Evolutionary conservation across 2,329 filamentous ascomycete genomes (phyloP).

Genomic region (Dactylellina haptotyla): DNA sequence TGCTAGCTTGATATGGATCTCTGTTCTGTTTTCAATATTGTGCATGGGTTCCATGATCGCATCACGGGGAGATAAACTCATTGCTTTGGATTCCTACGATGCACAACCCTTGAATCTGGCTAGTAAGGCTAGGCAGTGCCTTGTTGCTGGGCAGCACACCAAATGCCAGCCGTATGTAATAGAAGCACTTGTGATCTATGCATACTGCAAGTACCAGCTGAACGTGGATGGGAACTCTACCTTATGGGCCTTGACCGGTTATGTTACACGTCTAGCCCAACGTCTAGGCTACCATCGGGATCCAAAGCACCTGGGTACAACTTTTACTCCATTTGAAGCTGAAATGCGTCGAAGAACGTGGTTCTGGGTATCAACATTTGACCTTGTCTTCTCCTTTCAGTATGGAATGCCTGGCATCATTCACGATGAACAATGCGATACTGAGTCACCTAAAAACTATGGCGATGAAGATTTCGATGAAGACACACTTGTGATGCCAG

Average conservation of each 20-base stretch:
- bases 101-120: conserved; percentile 60
- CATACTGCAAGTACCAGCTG: conserved; percentile 63
- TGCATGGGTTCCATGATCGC: conserved; percentile 56
- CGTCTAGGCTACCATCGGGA: conserved; percentile 68
- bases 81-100: conserved; percentile 54
- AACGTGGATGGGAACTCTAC: conserved; percentile 63
- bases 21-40: conserved; percentile 66
- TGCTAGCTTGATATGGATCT: conserved; percentile 66
- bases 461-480: conserved; percentile 68
- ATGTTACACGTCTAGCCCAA: conserved; percentile 66
- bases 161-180: conserved; percentile 64
- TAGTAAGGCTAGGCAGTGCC: conserved; percentile 64
- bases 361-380: conserved; percentile 65
- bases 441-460: conserved; percentile 64
- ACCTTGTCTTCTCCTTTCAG: conserved; percentile 66
- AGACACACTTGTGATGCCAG: conserved; percentile 62
- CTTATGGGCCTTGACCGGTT: conserved; percentile 65
- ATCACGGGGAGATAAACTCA: conserved; percentile 50
- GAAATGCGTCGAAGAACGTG: conserved; percentile 67
- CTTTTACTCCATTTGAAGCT: conserved; percentile 65
- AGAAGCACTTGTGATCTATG: conserved; percentile 66
- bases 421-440: conserved; percentile 65
- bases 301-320: conserved; percentile 24
- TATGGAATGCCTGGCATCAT: conserved; percentile 67
- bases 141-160: conserved; percentile 66